Evolutionary conservation across 176 grass and related monocot genomes (phyloP).

Genomic region (Echinochloa phyllopogon): DNA sequence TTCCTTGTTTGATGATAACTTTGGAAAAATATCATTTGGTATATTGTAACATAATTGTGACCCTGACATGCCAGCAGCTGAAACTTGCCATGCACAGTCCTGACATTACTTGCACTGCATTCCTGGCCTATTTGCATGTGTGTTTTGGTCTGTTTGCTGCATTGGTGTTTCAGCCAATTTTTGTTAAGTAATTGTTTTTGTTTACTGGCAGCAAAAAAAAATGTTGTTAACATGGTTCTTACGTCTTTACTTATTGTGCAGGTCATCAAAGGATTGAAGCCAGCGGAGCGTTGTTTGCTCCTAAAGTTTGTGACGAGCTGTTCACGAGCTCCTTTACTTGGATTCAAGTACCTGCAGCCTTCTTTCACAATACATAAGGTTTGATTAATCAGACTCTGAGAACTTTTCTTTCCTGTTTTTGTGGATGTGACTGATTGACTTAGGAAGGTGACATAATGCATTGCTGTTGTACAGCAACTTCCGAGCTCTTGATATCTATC

Average conservation of each 20-base stretch:
- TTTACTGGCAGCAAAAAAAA: neutral
- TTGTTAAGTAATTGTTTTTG: neutral
- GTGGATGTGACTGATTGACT: neutral
- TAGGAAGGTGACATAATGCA: neutral
- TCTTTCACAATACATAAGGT: conserved; percentile 98
- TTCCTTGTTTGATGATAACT: neutral
- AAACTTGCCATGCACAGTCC: neutral
- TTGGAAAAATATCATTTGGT: neutral
- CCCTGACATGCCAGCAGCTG: neutral
- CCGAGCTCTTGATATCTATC: neutral
- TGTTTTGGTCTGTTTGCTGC: neutral
- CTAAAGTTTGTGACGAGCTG: conserved; percentile 97
- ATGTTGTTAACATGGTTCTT: neutral
- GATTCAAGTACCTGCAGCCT: conserved; percentile 93
- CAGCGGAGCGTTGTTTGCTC: conserved; percentile 84
- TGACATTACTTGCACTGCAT: neutral
- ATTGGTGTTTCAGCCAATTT: conserved; percentile 17
- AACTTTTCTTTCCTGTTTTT: neutral
- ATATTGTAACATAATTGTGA: neutral
- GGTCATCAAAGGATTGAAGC: conserved; percentile 85
- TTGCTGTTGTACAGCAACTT: neutral
- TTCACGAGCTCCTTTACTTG: conserved; percentile 92
- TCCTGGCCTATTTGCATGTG: neutral
- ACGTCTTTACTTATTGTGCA: conserved; percentile 25
- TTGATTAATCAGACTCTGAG: conserved; percentile 27